Evolutionary conservation across 257 asterid species (phyloP), one percentile per base, ranked within the genome.

Genomic region (Knoxia roxburghii): DNA sequence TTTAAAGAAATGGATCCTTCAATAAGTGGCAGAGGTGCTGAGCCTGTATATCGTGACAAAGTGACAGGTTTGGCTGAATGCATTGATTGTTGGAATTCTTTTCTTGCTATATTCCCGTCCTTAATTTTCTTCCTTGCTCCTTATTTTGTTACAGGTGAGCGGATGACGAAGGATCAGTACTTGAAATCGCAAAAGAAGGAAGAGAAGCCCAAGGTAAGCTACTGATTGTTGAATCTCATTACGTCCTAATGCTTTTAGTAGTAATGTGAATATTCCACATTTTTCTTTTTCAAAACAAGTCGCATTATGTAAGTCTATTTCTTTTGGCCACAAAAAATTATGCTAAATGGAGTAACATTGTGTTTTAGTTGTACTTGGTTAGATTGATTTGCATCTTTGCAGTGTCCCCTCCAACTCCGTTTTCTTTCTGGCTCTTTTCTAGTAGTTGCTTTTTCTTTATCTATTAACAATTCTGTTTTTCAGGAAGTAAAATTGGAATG

Each of bases 401-500:
- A n/a, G n/a, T n/a, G n/a, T n/a, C n/a, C n/a, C n/a, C n/a, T n/a
- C n/a, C n/a, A n/a, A n/a, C n/a, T n/a, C n/a, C n/a, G n/a, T n/a
- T 15, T 30, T 10, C 17, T 2, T 5, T 12, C 45, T 1, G 18
- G 20, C 49, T 43, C 49, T 11, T 11, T 14, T 43, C 14, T 1
- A 12, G 2, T 43, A 40, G 2, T 35, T 33, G 4, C 50, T 43
- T 58, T 14, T 30, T 69, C 5, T n/a, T 61, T 46, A 43, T 32
- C n/a, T 29, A 29, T 45, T 29, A 45, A 65, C 61, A 18, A 35
- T 21, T 70, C 54, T 70, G 71, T 68, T 72, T 48, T 68, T 74
- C 85, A 91, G 95, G 98, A 89, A 86, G 74, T 89, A 77, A 89
- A 87, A 72, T 71, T 91, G 78, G 98, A 89, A 77, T 91, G 98